Percentiles rank a stretch among this genome's conserved stretches.
These are phyloP conservation scores for Phytopythium montanum DNA, from an alignment of 352 stramenopile species.

Conservation along the genomic window DNA sequence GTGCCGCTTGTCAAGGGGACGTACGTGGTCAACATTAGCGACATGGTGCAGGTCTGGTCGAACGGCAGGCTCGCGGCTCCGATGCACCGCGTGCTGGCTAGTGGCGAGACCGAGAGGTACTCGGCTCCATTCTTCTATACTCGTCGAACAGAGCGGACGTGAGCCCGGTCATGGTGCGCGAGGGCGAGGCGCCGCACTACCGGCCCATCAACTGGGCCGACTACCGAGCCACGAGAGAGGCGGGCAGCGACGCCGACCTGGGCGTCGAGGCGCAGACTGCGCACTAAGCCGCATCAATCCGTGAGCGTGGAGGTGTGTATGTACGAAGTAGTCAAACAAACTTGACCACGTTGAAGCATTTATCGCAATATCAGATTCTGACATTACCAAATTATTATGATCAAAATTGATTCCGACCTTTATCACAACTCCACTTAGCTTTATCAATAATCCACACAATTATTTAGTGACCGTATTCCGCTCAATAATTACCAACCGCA, in stretches of 20 bases:
- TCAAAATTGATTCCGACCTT: no score
- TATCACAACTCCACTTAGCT: no score
- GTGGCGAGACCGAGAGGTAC: constrained; percentile 30
- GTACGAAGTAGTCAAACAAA: no score
- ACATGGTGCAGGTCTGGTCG: constrained; percentile 59
- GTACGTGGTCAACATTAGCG: constrained; percentile 63
- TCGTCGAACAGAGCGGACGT: constrained; percentile 61
- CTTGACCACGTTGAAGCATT: no score
- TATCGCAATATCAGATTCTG: no score
- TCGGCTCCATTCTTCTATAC: constrained; percentile 69
- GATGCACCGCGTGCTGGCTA: constrained; percentile 49
- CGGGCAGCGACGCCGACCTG: constrained; percentile 87
- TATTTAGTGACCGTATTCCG: no score
- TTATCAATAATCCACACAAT: no score
- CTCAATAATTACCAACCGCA: not conserved
- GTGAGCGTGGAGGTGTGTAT: no score
- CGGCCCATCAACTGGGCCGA: constrained; percentile 85
- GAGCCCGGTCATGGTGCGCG: constrained; percentile 50
- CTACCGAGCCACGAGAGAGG: constrained; percentile 85
- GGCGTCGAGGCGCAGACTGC: not conserved
- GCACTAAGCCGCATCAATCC: not conserved
- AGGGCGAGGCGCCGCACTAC: constrained; percentile 49
- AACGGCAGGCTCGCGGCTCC: constrained; percentile 48
- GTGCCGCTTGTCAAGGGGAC: constrained; percentile 41
- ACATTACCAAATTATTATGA: no score